Base-by-base conservation (phyloP, 225 moss, liverwort and hornwort genomes). In the Bryum argenteum region DNA sequence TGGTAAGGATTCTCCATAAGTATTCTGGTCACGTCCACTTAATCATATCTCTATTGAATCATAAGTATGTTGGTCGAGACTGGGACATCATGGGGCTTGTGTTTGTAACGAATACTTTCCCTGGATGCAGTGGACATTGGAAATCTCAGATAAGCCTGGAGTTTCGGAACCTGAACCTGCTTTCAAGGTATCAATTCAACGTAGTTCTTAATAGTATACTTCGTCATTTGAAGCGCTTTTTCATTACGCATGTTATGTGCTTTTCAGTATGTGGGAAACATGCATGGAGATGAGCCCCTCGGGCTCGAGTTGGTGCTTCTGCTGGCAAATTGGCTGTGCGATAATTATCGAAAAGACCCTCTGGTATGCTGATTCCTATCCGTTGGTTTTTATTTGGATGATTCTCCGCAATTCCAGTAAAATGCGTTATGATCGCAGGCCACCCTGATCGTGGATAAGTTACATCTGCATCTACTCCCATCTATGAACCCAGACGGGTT, bases 401-500 rank as follows among this genome's bases (percentile, higher is more conserved):
- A 5, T 6, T 33, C 33, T 4, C 33, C 33, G 7, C 33, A 33
- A 5, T 33, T 33, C 33, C 17, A 17, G 10, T 3, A 61, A 71
- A 45, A 19, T 62, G 18, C 44, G 8, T 66, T 23, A 13, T 68
- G 63, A 37, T 64, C 74, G 79, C 82, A 96, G 96, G 93, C 96
- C 19, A 89, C 91, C 9, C 71, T 90, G 54, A 91, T 96, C 51
- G 91, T 96, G 43, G 58, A 89, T 39, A 86, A 90, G 64, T 61
- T 91, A 54, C 96, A 96, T 76, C 84, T 96, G 57, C 96, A 96
- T 79, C 84, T 96, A 68, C 91, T 96, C 39, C 91, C 93, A 59
- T 79, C 91, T 33, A 93, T 96, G 96, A 96, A 96, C 53, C 96
- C 96, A 53, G 96, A 96, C 65, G 91, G 96, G 51, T 96, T 91